Conservation (phyloP, 2,329 filamentous ascomycete genomes). For the Microsporum canis region DNA sequence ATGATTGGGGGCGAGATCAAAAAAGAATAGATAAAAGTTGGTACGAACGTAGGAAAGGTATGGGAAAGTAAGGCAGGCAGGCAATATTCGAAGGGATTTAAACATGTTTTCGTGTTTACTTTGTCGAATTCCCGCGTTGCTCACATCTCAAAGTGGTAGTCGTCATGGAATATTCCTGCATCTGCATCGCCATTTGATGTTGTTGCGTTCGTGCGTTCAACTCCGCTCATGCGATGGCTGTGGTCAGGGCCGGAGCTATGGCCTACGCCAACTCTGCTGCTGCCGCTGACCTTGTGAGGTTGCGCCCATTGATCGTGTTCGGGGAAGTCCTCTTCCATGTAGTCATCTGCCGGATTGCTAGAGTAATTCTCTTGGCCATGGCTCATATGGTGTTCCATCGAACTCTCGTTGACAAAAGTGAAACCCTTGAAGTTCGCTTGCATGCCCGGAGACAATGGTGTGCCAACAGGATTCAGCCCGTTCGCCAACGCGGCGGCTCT, state of each 20-base stretch:
- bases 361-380: constrained; percentile 29
- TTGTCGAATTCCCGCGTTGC: neutral
- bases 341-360: constrained; percentile 28
- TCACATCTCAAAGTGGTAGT: constrained; percentile 37
- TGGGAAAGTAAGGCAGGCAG: neutral
- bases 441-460: constrained; percentile 84
- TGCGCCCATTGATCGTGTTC: neutral
- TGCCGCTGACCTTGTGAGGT: neutral
- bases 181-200: constrained; percentile 22
- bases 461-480: constrained; percentile 72
- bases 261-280: neutral
- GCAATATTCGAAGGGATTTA: neutral
- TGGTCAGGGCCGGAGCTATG: neutral
- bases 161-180: constrained; percentile 34
- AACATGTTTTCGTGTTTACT: neutral
- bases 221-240: constrained; percentile 36
- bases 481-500: constrained; percentile 75
- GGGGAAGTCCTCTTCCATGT: constrained; percentile 18
- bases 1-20: neutral
- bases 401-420: constrained; percentile 96
- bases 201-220: constrained; percentile 26
- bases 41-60: neutral
- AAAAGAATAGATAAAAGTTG: neutral
- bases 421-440: constrained; percentile 98
- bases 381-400: constrained; percentile 63